Evolutionary conservation across 805 yeast species (phyloP).

Genomic region (Candida easanensis): DNA sequence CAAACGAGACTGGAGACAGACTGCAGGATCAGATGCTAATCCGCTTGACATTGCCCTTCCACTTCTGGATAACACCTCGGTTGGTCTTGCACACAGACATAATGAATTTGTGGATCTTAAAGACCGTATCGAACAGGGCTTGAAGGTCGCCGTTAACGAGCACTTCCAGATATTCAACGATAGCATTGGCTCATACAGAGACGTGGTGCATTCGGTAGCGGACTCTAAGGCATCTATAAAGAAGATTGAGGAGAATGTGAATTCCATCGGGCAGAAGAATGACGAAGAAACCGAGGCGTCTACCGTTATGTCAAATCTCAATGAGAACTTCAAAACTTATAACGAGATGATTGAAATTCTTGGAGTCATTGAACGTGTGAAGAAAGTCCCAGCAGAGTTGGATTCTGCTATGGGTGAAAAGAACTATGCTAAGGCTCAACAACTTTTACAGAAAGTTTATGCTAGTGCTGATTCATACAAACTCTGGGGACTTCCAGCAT

Average conservation of each 20-base stretch:
- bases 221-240: slow-evolving; percentile 61
- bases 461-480: slow-evolving; percentile 47
- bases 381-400: slow-evolving; percentile 55
- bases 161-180: slow-evolving; percentile 83
- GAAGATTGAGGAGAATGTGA: slow-evolving; percentile 37
- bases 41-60: slow-evolving; percentile 85
- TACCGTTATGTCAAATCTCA: slow-evolving; percentile 38
- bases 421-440: slow-evolving; percentile 64
- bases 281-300: slow-evolving; percentile 1
- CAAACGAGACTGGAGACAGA: slow-evolving; percentile 46
- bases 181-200: slow-evolving; percentile 80
- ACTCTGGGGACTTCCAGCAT: slow-evolving; percentile 56
- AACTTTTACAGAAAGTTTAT: slow-evolving; percentile 44
- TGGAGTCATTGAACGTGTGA: slow-evolving; percentile 60
- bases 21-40: slow-evolving; percentile 56
- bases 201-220: slow-evolving; percentile 58
- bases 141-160: slow-evolving; percentile 72
- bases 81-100: slow-evolving; percentile 79
- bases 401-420: slow-evolving; percentile 71
- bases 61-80: slow-evolving; percentile 80
- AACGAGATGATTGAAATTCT: slow-evolving; percentile 69
- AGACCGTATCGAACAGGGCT: slow-evolving; percentile 49
- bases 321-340: slow-evolving; percentile 57
- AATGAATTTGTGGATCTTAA: slow-evolving; percentile 65
- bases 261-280: slow-evolving; percentile 1